Evolutionary conservation across 2,329 filamentous ascomycete species (phyloP), one percentile per base, ranked within the genome.

Genomic region (Fusarium equiseti): DNA sequence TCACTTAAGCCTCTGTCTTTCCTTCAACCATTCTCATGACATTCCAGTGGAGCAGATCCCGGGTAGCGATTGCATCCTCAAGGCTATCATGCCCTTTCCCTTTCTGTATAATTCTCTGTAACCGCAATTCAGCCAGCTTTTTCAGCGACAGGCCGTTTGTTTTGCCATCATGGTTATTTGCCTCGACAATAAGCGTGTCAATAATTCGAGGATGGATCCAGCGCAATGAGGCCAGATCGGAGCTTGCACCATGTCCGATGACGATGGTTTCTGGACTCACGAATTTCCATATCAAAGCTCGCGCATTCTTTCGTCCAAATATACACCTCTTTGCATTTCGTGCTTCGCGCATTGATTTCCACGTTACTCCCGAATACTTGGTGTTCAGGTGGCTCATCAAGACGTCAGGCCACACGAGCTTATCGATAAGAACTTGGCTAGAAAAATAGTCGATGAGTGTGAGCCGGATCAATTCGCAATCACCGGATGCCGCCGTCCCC

Each of bases 391-490:
- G 83, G 8, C 72, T 55, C 80, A 89, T 84, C 11, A 72, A 71
- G 0, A 83, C 79, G 13, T 79, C 74, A 0, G 87, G 87, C 49
- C 77, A 82, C 5, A 89, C 86, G 3, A 89, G 79, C 8, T 77
- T 80, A 73, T 89, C 83, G 31, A 89, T 73, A 2, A 89, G 81
- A 13, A 84, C 71, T 16, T 81, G 72, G 5, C 81, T 79, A 1
- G 83, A 81, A 72, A 87, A 86, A 71, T 85, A 86, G 72, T 88
- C 86, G 27, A 89, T 72, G 0, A 70, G 73, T 1, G 83, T 84
- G 2, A 89, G 44, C 6, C 86, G 85, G 61, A 89, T 86, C 10
- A 89, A 76, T 65, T 88, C 86, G 0, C 77, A 75, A 12, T 88
- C 84, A 9, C 83, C 81, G 8, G 77, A 77, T 11, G 71, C 68